Base-by-base conservation (phyloP, 148 eudicot genomes). In the Chenopodium album region DNA sequence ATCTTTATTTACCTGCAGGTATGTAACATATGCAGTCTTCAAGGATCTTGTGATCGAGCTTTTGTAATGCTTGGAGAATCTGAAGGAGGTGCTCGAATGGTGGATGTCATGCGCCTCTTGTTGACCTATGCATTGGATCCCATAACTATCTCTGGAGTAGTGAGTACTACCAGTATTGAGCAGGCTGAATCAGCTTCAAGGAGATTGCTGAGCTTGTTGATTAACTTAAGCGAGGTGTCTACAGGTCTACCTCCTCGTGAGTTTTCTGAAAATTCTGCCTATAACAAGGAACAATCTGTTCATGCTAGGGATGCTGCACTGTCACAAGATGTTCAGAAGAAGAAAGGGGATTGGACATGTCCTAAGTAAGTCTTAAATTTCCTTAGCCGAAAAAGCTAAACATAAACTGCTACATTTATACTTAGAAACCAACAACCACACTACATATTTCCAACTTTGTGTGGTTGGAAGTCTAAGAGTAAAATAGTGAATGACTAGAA, bases 41-140 rank as follows among this genome's bases (percentile, higher is more conserved):
- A 91, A 82, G 91, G 81, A 76, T 91, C 99, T 47, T 96, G 99
- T 85, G 98, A 96, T 82, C 90, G 95, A 83, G 95, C 99, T 74
- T 90, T 89, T 76, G 86, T 92, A 66, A 78, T 82, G 78, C 86
- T 89, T 29, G 87, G 88, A 28, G 95, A 90, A 32, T 78, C 91
- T 79, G 97, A 92, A 85, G 85, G 86, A 76, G 89, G 73, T 78
- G 94, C 93, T 59, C 88, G 92, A 8, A 96, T 97, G 32, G 93
- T 94, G 77, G 99, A 96, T 86, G 78, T 96, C n/a, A 88, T 96
- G 88, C 94, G 99, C 22, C 85, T 96, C 68, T 88, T 96, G 82
- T 75, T 94, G 73, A 73, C 82, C 56, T 92, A 89, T 87, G 98
- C 95, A 64, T 88, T 94, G 54, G 95, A 96, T 62, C 92, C 96